These are phyloP conservation scores for Solanum pinnatisectum DNA, from an alignment of 257 asterid species.

Conservation along the genomic window DNA sequence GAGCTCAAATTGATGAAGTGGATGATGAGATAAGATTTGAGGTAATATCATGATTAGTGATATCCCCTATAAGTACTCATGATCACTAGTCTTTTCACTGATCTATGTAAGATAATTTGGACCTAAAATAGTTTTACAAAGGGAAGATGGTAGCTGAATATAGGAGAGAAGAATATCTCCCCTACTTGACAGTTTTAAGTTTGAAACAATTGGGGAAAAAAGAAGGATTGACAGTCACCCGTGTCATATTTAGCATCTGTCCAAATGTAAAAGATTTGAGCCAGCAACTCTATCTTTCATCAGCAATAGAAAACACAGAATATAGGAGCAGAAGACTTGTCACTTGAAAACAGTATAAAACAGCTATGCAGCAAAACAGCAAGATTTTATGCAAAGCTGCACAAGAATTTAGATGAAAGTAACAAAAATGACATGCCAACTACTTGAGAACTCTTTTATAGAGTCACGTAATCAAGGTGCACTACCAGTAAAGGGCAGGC, in stretches of 20 bases:
- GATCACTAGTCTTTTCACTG: neutral
- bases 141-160: neutral
- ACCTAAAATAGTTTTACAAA: neutral
- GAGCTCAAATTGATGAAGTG: neutral
- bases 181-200: neutral
- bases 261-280: neutral
- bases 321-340: neutral
- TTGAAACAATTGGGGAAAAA: neutral
- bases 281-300: neutral
- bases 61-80: neutral
- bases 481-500: neutral
- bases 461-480: neutral
- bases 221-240: neutral
- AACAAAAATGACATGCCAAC: neutral
- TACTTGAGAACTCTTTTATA: neutral
- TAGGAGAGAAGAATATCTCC: neutral
- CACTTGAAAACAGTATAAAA: neutral
- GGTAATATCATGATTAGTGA: neutral
- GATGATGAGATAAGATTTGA: neutral
- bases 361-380: neutral
- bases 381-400: neutral
- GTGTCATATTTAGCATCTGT: neutral
- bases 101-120: neutral
- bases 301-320: neutral
- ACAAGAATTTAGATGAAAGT: neutral